phyloP scores from a whole-genome alignment of 306 rosid species.

The Cyamopsis tetragonoloba region DNA sequence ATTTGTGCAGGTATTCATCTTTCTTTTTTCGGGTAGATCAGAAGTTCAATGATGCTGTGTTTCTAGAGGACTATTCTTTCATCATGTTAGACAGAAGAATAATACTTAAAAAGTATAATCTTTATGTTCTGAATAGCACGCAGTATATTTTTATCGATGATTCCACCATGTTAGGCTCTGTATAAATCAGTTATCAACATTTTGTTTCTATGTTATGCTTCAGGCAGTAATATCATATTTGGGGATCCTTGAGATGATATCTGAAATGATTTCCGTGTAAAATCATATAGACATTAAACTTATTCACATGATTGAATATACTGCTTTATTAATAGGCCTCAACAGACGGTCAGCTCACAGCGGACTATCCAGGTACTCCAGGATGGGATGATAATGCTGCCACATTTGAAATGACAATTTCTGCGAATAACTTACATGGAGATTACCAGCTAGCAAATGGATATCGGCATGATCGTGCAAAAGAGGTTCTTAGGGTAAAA shows the following conservation, averaged over 20 bases:
- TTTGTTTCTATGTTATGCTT: conserved; percentile 8
- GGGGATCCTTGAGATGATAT: conserved; percentile 16
- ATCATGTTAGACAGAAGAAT: background rate
- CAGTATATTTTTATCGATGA: background rate
- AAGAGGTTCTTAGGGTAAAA: conserved; percentile 65
- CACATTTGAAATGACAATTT: conserved; percentile 69
- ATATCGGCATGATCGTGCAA: conserved; percentile 57
- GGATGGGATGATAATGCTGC: conserved; percentile 90
- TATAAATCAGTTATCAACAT: background rate
- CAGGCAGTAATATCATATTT: background rate
- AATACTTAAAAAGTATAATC: background rate
- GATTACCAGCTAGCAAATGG: conserved; percentile 96
- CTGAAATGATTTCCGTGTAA: background rate
- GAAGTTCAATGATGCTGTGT: conserved; percentile 6
- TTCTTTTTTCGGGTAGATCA: background rate
- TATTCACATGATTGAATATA: conserved; percentile 19
- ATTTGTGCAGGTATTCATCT: conserved; percentile 64
- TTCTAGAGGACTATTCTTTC: background rate
- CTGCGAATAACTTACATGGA: conserved; percentile 64
- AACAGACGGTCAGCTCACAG: conserved; percentile 54
- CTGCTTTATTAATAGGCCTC: conserved; percentile 49
- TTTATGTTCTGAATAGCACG: background rate
- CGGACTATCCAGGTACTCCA: conserved; percentile 69
- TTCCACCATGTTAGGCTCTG: background rate
- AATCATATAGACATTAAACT: conserved; percentile 12